These are phyloP conservation scores for Saitozyma sp. DNA, from an alignment of 768 basidiomycete genomes.

Conservation along the genomic window DNA sequence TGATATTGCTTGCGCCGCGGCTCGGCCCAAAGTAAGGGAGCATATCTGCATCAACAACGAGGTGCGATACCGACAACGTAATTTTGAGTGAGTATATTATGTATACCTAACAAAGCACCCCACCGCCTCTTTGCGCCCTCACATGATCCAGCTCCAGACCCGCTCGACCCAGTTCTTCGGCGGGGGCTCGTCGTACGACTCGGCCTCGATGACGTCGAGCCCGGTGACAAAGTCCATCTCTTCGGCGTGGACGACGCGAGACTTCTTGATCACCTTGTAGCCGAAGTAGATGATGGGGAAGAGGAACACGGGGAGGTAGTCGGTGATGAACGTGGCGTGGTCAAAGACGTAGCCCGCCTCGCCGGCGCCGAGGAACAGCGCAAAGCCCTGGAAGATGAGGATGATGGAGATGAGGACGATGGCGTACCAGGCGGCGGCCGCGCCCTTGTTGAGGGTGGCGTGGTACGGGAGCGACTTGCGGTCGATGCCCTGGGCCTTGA, in stretches of 20 bases:
- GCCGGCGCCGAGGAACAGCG: slow-evolving; percentile 59
- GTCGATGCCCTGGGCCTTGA: slow-evolving; percentile 76
- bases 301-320: slow-evolving; percentile 60
- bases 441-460: slow-evolving; percentile 59
- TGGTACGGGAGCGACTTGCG: slow-evolving; percentile 70
- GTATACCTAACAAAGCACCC: too few species aligned
- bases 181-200: slow-evolving; percentile 59
- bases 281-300: slow-evolving; percentile 71
- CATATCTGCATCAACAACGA: too few species aligned
- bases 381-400: slow-evolving; percentile 50
- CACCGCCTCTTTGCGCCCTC: background rate
- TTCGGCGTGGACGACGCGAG: slow-evolving; percentile 56
- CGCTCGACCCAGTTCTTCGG: slow-evolving; percentile 66
- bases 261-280: slow-evolving; percentile 62
- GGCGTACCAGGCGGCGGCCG: slow-evolving; percentile 53
- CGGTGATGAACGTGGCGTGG: slow-evolving; percentile 73
- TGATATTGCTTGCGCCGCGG: too few species aligned
- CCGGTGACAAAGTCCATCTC: slow-evolving; percentile 85
- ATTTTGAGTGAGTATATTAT: too few species aligned
- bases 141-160: slow-evolving; percentile 77
- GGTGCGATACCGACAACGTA: too few species aligned
- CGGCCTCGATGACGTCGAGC: slow-evolving; percentile 69
- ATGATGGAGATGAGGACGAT: slow-evolving; percentile 47
- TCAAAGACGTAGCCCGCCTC: slow-evolving; percentile 54
- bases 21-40: too few species aligned